Percentiles rank a stretch among this genome's conserved stretches.
Conservation (phyloP, 495 filamentous ascomycete species). For the Annulohypoxylon bovei region DNA sequence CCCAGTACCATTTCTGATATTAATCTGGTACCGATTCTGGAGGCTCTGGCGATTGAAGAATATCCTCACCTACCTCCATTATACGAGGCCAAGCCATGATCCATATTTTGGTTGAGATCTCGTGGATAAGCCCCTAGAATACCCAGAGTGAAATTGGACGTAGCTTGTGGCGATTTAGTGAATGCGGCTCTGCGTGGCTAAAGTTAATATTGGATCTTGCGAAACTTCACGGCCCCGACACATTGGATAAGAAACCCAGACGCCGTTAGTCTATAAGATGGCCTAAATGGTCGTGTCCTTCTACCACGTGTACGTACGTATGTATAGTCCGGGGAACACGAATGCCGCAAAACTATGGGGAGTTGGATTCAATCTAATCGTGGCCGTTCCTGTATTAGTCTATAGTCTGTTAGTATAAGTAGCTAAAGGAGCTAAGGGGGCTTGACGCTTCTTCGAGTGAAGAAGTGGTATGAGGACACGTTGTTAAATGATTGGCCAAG, state of each 20-base stretch:
- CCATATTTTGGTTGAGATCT: not conserved
- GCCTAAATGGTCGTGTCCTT: constrained; percentile 7
- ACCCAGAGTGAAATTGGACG: not conserved
- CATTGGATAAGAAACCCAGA: constrained; percentile 16
- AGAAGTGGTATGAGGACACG: constrained; percentile 31
- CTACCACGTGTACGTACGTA: constrained; percentile 23
- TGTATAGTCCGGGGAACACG: not conserved
- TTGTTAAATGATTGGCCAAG: constrained; percentile 46
- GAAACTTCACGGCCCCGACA: constrained; percentile 2
- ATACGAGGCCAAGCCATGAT: not conserved
- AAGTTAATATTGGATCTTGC: constrained; percentile 16
- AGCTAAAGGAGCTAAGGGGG: not conserved
- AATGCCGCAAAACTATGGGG: not conserved
- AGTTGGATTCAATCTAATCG: constrained; percentile 14
- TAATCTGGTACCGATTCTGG: not conserved
- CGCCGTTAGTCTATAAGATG: constrained; percentile 6
- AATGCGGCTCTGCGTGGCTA: constrained; percentile 20
- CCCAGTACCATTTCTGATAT: not conserved
- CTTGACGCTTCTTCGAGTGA: constrained; percentile 27
- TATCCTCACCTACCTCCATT: not conserved
- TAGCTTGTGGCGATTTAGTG: not conserved
- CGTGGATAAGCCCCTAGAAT: not conserved
- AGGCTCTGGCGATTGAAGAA: not conserved
- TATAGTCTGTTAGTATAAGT: not conserved
- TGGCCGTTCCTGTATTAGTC: constrained; percentile 21